Base-by-base conservation (phyloP, 352 stramenopile species). In the Pythium pyrilobum region DNA sequence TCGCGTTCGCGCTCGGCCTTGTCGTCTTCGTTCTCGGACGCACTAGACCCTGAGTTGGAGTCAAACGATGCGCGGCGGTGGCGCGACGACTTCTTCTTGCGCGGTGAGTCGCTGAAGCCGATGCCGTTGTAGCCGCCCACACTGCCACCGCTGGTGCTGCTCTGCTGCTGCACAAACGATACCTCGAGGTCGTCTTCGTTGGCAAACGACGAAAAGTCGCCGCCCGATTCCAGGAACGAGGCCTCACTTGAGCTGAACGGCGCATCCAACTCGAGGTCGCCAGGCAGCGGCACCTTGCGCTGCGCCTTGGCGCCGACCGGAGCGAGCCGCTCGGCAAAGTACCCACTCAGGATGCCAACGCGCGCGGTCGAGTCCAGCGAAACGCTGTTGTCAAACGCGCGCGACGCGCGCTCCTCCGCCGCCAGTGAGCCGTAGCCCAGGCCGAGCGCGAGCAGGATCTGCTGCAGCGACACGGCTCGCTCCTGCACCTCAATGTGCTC, bases 401-500 rank as follows among this genome's bases (percentile, higher is more conserved):
- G 71, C 21, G 79, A 73, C 10, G 71, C 77, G 24, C 84, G 79
- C 45, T 87, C 77, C 32, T 91, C 74, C 5, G 74, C 51, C 3
- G 61, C 78, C 12, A 94, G 47, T 5, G 77, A 69, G 27, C 64
- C 70, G 23, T 81, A 64, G 11, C 84, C 84, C 21, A 91, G 76
- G 13, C 72, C 66, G 18, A 90, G 66, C 15, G 74, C 69, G 25
- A 87, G 53, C 51, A 89, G 55, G 13, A 89, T 73, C 56, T 89
- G 75, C 56, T 91, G 73, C n/a, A 91, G 40, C 20, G 85, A 90
- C 29, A 96, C 89, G 10, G 94, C 88, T 56, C 95, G 83, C 70
- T 99, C 96, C 66, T 98, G 89, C 10, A 99, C 96, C 69, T 98
- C 92, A 28, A 96, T 87, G 67, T 97, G 82, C 38, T 92, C 80